Base-by-base conservation (phyloP, 108 stramenopile species). In the Cyclotella choctawhatcheeana region DNA sequence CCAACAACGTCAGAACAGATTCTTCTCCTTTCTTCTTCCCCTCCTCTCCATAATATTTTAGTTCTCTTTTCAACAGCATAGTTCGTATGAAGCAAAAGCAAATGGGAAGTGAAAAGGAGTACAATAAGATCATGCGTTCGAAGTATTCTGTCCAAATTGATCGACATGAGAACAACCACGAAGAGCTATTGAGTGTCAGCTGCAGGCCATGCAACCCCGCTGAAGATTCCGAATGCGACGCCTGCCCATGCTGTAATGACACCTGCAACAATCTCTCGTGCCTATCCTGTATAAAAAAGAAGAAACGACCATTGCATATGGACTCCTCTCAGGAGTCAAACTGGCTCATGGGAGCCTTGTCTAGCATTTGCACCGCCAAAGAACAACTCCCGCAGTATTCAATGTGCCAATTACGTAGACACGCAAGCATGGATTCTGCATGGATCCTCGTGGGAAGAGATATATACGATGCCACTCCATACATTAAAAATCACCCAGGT, bases 401-500 rank as follows among this genome's bases (percentile, higher is more conserved):
- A 16, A 73, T 77, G 54, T 89, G 88, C 44, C 83, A 95, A 67
- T 59, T 95, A 5, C 40, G 65, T 25, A 65, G 86, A 35, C 94
- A 95, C 69, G 85, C 86, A 56, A 75, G 64, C 26, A 65, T 61
- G 22, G 82, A 68, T 1, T 92, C 90, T 12, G 87, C 86, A 33
- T 95, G 94, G 94, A 73, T 95, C 22, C 81, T 95, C 10, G 85
- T 78, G n/a, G 91, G 91, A 5, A 74, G 77, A 45, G 47, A 71
- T 18, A 82, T 95, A 18, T 95, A 92, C 64, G 94, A 95, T 77
- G 92, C 79, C 17, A 93, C 94, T 2, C 66, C 76, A 1, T 90
- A 86, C 66, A 74, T 95, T 35, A 47, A 56, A 4, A 64, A 61
- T 20, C 94, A 95, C 74, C 94, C 94, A 3, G 94, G 91, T 2